Evolutionary conservation across 2,329 filamentous ascomycete genomes (phyloP).

Genomic region (Penicillium brasilianum): DNA sequence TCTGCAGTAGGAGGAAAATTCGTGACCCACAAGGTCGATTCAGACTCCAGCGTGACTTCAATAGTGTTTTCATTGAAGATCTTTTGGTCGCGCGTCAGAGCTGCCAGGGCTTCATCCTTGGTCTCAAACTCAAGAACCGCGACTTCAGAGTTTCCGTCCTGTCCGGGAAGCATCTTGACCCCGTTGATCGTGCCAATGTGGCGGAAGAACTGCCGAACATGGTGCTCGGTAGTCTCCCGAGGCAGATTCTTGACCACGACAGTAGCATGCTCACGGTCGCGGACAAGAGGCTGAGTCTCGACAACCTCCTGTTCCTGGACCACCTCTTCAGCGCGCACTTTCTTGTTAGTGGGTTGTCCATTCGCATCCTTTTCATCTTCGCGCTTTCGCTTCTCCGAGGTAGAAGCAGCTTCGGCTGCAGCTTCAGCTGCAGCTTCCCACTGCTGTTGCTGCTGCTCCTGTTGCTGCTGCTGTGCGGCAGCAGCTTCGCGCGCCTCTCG

Average conservation of each 20-base stretch:
- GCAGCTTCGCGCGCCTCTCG: constrained; percentile 67
- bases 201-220: constrained; percentile 86
- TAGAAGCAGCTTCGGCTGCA: constrained; percentile 24
- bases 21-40: constrained; percentile 83
- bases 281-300: constrained; percentile 59
- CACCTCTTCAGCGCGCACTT: constrained; percentile 59
- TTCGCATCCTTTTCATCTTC: constrained; percentile 60
- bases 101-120: constrained; percentile 78
- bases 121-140: constrained; percentile 86
- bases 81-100: constrained; percentile 80
- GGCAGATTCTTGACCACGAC: constrained; percentile 82
- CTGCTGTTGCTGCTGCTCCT: constrained; percentile 23
- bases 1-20: constrained; percentile 74
- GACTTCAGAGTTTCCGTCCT: constrained; percentile 64
- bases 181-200: constrained; percentile 80
- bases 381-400: constrained; percentile 70
- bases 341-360: constrained; percentile 69
- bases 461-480: constrained; percentile 34
- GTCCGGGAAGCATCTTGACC: constrained; percentile 69
- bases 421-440: constrained; percentile 27
- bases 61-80: constrained; percentile 75
- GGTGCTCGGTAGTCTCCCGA: constrained; percentile 68
- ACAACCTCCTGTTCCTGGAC: constrained; percentile 37
- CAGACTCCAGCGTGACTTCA: constrained; percentile 73
- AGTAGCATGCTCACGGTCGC: constrained; percentile 89